Conservation (phyloP, 2,329 filamentous ascomycete species). For the Diaporthe sp. region DNA sequence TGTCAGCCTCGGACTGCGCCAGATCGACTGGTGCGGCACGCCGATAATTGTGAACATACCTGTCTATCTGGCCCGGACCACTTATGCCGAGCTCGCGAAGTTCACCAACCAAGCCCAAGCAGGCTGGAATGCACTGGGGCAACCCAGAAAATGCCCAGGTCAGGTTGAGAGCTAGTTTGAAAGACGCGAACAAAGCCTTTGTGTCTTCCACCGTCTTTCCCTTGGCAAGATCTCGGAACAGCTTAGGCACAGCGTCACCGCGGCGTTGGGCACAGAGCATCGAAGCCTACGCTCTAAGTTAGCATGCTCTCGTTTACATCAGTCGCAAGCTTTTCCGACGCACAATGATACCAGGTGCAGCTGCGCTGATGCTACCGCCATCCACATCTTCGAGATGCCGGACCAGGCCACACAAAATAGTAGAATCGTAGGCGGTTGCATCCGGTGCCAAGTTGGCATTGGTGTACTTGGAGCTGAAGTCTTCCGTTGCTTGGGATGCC, state of each 20-base stretch:
- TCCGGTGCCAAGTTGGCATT: constrained; percentile 10
- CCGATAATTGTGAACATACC: not conserved
- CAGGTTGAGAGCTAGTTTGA: not conserved
- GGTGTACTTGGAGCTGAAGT: constrained; percentile 13
- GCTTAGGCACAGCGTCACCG: not conserved
- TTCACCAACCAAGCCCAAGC: constrained; percentile 11
- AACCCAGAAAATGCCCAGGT: constrained; percentile 9
- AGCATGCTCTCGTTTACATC: not conserved
- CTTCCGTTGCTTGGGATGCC: not conserved
- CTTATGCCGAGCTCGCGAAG: constrained; percentile 5
- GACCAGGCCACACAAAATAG: not conserved
- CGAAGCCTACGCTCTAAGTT: not conserved
- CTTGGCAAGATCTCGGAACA: constrained; percentile 1
- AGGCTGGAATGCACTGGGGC: constrained; percentile 3
- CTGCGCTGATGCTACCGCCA: not conserved
- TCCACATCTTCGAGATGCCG: not conserved
- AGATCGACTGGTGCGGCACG: not conserved
- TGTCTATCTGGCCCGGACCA: constrained; percentile 1
- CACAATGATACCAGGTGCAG: constrained; percentile 13
- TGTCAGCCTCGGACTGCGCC: not conserved
- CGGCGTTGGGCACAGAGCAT: constrained; percentile 20
- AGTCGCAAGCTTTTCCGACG: not conserved
- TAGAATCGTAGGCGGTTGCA: not conserved
- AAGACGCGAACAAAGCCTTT: not conserved
- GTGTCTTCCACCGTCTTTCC: not conserved